A percentile compares a stretch with the other conserved stretches of the same genome.
These are phyloP conservation scores for Tuber magnatum DNA, from an alignment of 495 filamentous ascomycete genomes.

Conservation along the genomic window DNA sequence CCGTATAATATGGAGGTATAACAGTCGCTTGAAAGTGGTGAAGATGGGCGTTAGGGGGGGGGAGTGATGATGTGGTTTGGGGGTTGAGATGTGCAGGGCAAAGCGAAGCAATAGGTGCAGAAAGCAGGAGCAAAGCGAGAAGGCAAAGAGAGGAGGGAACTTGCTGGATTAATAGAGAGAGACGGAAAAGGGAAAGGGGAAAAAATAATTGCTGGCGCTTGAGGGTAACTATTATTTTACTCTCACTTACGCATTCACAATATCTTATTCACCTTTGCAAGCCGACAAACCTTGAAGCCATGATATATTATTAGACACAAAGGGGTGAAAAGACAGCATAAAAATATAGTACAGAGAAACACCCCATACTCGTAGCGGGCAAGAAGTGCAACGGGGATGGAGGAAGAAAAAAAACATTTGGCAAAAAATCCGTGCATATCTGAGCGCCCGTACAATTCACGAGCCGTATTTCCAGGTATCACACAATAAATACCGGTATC, in stretches of 20 bases:
- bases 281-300: not conserved
- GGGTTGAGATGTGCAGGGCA: not conserved
- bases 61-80: not conserved
- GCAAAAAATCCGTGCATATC: not conserved
- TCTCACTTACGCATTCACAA: not conserved
- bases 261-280: not conserved
- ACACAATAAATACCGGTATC: no score
- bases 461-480: not conserved
- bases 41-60: not conserved
- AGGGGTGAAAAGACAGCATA: not conserved
- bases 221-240: not conserved
- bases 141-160: not conserved
- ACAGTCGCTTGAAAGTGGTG: not conserved
- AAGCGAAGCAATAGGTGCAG: not conserved
- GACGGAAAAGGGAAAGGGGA: not conserved
- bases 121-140: not conserved
- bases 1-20: not conserved
- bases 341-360: not conserved
- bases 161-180: not conserved
- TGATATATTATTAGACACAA: slow-evolving; percentile 3
- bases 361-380: not conserved
- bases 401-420: not conserved
- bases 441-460: not conserved
- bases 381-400: not conserved
- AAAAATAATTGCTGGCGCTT: not conserved